phyloP scores from a whole-genome alignment of 345 rosid genomes.

The Cardiospermum halicacabum region DNA sequence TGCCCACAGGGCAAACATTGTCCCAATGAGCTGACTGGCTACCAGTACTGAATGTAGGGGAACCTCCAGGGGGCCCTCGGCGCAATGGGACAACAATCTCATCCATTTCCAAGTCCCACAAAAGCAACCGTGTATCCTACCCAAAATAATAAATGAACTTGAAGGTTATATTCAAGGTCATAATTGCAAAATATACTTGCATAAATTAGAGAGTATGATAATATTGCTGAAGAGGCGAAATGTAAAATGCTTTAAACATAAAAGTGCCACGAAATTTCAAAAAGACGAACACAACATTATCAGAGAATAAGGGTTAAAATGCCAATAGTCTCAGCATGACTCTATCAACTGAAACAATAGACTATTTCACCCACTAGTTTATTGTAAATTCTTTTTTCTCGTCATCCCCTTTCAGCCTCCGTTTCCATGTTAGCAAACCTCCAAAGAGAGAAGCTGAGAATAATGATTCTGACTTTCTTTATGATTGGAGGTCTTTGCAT shows the following conservation, averaged over 20 bases:
- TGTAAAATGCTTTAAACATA: background rate
- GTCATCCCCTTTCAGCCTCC: background rate
- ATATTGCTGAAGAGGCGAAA: background rate
- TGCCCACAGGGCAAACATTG: conserved; percentile 63
- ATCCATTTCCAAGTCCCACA: conserved; percentile 98
- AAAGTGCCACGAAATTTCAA: background rate
- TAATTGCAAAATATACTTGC: too few species aligned
- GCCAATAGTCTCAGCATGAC: background rate
- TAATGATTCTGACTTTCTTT: too few species aligned
- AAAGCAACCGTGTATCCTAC: conserved; percentile 92
- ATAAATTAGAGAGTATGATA: too few species aligned
- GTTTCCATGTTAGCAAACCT: background rate
- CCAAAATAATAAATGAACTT: conserved; percentile 11
- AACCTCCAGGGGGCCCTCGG: conserved; percentile 84
- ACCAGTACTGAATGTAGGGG: conserved; percentile 92
- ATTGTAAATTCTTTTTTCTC: background rate
- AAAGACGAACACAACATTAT: background rate
- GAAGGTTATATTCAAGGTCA: background rate
- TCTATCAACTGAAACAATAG: conserved; percentile 10
- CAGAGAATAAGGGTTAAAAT: background rate
- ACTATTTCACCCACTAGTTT: background rate
- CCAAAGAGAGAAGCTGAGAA: too few species aligned
- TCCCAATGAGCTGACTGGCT: conserved; percentile 99
- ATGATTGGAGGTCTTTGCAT: too few species aligned
- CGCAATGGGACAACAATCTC: conserved; percentile 97